These are phyloP conservation scores for Fusarium mexicanum DNA, from an alignment of 2,329 filamentous ascomycete genomes.

Conservation along the genomic window DNA sequence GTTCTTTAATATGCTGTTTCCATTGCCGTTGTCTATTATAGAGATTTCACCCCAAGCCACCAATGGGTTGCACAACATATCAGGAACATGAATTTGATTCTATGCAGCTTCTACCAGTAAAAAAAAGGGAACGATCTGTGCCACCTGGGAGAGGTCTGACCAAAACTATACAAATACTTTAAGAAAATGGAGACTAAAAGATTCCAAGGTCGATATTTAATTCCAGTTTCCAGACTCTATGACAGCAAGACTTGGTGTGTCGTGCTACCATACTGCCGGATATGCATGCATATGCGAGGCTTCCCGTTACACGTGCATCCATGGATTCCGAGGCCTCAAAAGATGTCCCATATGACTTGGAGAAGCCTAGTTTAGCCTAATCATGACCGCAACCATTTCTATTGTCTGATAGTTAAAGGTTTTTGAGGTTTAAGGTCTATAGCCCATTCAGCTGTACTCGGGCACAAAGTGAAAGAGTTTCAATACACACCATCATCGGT, in stretches of 20 bases:
- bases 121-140: neutral
- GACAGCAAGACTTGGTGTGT: conserved; percentile 3
- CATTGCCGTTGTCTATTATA: neutral
- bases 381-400: no score
- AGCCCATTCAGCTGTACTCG: neutral
- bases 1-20: neutral
- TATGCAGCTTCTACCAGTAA: neutral
- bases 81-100: neutral
- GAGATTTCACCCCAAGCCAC: no score
- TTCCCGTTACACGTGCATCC: neutral
- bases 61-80: neutral
- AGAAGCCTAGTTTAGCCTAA: neutral
- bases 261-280: conserved; percentile 4
- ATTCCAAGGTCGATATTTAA: neutral
- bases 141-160: neutral
- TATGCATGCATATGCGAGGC: conserved; percentile 17
- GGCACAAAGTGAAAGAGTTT: neutral
- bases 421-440: neutral
- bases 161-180: neutral
- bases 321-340: neutral
- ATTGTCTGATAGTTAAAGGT: neutral
- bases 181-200: neutral
- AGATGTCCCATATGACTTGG: neutral
- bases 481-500: conserved; percentile 8
- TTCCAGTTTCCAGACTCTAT: neutral